Base-by-base conservation (phyloP, 2,329 filamentous ascomycete species). In the Xylariaceae sp. region DNA sequence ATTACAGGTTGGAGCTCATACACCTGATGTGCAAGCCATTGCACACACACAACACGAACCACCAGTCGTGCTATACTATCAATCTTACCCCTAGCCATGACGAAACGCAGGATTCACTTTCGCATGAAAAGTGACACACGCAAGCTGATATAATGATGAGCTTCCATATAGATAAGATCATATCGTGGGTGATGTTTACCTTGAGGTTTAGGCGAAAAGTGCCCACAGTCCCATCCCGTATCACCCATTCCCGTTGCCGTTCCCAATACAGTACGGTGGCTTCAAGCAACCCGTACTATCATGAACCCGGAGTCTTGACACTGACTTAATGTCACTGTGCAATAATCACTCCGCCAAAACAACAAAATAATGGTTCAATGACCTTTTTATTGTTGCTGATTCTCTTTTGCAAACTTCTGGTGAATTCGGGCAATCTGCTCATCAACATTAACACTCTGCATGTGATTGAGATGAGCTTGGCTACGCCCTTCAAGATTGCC, bases 401-500 rank as follows among this genome's bases (percentile, higher is more conserved):
- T 75, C 51, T 75, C 73, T 39, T 73, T 74, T 5, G 74, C 73
- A 71, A 83, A 84, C 65, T 78, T 81, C 64, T 83, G 78, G 62
- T 84, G 81, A 47, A 84, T 83, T 2, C 79, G 79, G 11, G 88
- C 81, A 64, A 96, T 90, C 76, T 96, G 91, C 73, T 95, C 91
- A 71, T 94, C 88, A 44, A 96, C 86, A 70, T 91, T 93, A 74
- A 89, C 84, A 56, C 77, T 83, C 70, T 87, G 83, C 76, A 87
- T 80, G 67, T 86, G 82, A 64, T 71, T 81, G 71, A 77, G 82
- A 45, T 82, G 79, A 2, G 76, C 74, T 62, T 78, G 76, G 62
- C 70, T 82, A 66, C 85, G 83, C 61, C 78, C 80, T 57, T 88
- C 84, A 17, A 82, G 80, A 64, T 82, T 82, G 42, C 84, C 87